Evolutionary conservation across 1,284 basidiomycete species (phyloP), one percentile per base, ranked within the genome.

Genomic region (Leccinum subspadiceum): DNA sequence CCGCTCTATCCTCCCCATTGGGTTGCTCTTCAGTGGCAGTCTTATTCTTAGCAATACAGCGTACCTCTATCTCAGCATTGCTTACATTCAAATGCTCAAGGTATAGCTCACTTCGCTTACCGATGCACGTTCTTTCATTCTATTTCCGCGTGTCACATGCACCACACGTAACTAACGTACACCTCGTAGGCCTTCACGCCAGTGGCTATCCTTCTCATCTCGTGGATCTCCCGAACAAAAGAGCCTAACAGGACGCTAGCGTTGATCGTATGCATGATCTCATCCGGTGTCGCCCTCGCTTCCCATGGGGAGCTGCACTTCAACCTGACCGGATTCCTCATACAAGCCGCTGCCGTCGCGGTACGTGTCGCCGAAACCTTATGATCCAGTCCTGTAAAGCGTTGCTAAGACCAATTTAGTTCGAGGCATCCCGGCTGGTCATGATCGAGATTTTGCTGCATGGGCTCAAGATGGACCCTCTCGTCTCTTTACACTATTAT

Each of bases 21-120:
- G 95, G 29, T 72, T 94, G 39, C 86, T 98, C 63, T 97, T 98
- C 81, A 93, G 91, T 20, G 94, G 88, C 24, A 94, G 90, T 64
- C 86, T 98, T 62, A 94, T 98, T 68, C 81, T 96, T 59, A 92
- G 89, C 77, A 98, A 98, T 79, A 95, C 93, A 58, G 94, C 96
- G 13, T 98, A 98, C 75, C 87, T 98, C 37, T 89, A 94, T 63
- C 85, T 98, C 59, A 90, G 86, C 64, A 93, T 98, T 31, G 87
- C 92, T 1, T 98, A 96, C 77, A 97, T 98, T 66, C 96, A 98
- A 75, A 98, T 98, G 96, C 89, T 98, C 78, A 97, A 97, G 86
- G 92, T 90, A 60, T 39, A 75, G 57, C 29, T 8, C 33, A 3
- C 53, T 54, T 20, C 17, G 35, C 41, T 1, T 54, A n/a, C 15